These are phyloP conservation scores for Acorus calamus DNA, from an alignment of 106 monocot genomes.

Conservation along the genomic window DNA sequence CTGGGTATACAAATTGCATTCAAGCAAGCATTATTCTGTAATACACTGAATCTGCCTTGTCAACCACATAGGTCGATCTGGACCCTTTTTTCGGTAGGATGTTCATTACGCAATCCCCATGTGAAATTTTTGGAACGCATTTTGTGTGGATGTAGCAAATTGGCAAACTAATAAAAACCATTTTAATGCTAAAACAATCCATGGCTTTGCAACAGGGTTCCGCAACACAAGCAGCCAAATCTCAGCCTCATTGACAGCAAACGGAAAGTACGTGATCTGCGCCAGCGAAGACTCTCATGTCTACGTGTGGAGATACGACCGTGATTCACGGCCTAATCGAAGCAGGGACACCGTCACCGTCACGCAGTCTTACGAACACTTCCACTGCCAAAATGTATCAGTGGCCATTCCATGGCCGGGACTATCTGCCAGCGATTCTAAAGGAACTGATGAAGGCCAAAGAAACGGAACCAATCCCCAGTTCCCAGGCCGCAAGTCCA, in stretches of 20 bases:
- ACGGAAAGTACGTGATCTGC: constrained; percentile 22
- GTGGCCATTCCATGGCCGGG: constrained; percentile 26
- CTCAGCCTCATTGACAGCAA: constrained; percentile 19
- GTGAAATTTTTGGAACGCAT: too few species aligned
- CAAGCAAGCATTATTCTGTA: too few species aligned
- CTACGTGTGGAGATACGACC: constrained; percentile 18
- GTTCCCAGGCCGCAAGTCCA: neutral
- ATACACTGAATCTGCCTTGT: too few species aligned
- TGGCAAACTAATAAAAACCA: too few species aligned
- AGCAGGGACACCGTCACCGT: constrained; percentile 4
- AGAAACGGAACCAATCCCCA: neutral
- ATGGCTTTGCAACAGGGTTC: constrained; percentile 7
- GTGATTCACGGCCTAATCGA: constrained; percentile 7
- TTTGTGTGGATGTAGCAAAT: too few species aligned
- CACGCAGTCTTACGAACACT: constrained; percentile 25
- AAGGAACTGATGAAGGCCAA: too few species aligned
- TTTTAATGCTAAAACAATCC: too few species aligned
- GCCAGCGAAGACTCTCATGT: constrained; percentile 33
- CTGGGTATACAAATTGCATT: too few species aligned
- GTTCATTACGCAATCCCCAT: too few species aligned
- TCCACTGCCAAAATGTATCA: constrained; percentile 18
- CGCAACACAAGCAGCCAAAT: constrained; percentile 25
- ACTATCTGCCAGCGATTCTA: neutral
- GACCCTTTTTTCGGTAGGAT: too few species aligned
- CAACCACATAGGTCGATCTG: too few species aligned